phyloP scores from a whole-genome alignment of 2,329 filamentous ascomycete genomes.

The Neofusicoccum sp. region DNA sequence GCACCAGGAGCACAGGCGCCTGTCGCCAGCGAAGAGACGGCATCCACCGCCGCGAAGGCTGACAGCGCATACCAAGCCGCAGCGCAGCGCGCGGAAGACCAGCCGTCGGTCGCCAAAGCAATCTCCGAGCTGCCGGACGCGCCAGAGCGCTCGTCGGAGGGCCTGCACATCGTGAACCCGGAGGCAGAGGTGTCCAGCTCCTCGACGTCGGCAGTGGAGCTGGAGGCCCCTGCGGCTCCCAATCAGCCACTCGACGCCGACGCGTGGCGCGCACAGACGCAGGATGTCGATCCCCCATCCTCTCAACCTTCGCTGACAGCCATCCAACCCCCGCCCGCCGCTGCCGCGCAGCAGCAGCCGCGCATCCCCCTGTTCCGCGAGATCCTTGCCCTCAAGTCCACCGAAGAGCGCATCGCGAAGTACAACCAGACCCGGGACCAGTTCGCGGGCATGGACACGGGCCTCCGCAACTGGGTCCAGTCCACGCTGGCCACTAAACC shows the following conservation, averaged over 20 bases:
- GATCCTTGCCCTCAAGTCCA: constrained; percentile 67
- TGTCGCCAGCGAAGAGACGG: neutral
- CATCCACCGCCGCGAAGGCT: neutral
- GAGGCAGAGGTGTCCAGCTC: constrained; percentile 16
- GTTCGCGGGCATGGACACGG: constrained; percentile 71
- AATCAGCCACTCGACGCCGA: constrained; percentile 17
- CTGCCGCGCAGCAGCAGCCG: constrained; percentile 5
- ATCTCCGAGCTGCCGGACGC: constrained; percentile 13
- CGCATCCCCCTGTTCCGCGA: constrained; percentile 59
- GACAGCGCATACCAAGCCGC: constrained; percentile 1
- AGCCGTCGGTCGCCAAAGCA: constrained; percentile 7
- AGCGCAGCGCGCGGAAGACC: neutral
- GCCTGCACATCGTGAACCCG: constrained; percentile 21
- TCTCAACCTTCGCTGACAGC: neutral
- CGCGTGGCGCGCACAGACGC: constrained; percentile 17
- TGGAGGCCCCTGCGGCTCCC: constrained; percentile 16
- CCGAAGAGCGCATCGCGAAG: constrained; percentile 67
- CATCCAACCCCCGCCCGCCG: neutral
- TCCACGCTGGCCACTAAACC: constrained; percentile 51
- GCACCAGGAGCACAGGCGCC: constrained; percentile 3
- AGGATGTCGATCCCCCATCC: constrained; percentile 17
- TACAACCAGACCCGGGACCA: constrained; percentile 71
- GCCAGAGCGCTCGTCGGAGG: constrained; percentile 6
- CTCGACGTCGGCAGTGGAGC: constrained; percentile 16
- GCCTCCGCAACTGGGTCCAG: constrained; percentile 63